Evolutionary conservation across 1,284 basidiomycete species (phyloP).

Genomic region (Apiotrichum domesticum): DNA sequence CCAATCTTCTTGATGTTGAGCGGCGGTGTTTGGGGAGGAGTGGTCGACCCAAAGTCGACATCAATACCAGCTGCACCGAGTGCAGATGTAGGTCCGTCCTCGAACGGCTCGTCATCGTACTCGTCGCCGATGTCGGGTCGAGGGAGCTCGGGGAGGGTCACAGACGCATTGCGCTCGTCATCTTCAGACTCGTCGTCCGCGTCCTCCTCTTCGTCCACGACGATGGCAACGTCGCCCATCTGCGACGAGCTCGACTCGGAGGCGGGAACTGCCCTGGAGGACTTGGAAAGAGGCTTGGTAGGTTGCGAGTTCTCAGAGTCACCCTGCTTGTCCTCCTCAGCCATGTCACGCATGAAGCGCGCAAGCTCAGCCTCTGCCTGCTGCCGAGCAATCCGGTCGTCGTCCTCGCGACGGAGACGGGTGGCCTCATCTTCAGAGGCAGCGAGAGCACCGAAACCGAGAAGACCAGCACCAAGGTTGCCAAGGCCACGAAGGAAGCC

Average conservation of each 20-base stretch:
- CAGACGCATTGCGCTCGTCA: background rate
- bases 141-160: conserved; percentile 16
- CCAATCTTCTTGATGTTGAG: background rate
- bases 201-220: conserved; percentile 13
- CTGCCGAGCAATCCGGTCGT: conserved; percentile 26
- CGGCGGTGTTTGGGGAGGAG: conserved; percentile 9
- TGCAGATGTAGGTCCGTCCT: conserved; percentile 8
- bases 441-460: conserved; percentile 12
- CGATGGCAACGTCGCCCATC: conserved; percentile 6
- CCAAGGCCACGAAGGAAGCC: conserved; percentile 39
- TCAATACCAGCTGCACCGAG: conserved; percentile 11
- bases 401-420: conserved; percentile 16
- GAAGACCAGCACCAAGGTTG: conserved; percentile 23
- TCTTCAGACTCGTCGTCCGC: conserved; percentile 17
- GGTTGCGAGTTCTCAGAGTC: background rate
- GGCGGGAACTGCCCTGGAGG: background rate
- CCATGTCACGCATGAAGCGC: conserved; percentile 20
- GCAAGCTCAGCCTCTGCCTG: conserved; percentile 28
- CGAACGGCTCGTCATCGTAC: conserved; percentile 7
- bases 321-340: conserved; percentile 5
- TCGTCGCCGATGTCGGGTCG: conserved; percentile 13
- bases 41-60: conserved; percentile 8
- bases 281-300: background rate
- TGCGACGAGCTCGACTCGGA: conserved; percentile 1
- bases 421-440: conserved; percentile 23